These are phyloP conservation scores for Lithocarpus polystachyus DNA, from an alignment of 306 rosid genomes.

Conservation along the genomic window DNA sequence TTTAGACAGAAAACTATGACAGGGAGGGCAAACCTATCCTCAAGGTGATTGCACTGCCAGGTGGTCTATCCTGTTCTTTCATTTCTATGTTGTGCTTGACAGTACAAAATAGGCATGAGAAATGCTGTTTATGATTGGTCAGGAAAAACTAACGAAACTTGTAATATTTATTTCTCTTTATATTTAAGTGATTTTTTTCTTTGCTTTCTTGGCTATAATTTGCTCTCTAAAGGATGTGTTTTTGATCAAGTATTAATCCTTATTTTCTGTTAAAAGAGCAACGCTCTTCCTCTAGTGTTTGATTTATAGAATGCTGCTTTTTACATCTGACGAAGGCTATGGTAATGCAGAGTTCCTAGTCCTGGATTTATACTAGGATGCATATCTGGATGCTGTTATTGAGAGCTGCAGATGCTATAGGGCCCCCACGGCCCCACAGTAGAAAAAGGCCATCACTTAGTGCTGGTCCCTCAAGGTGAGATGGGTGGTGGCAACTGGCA, in stretches of 20 bases:
- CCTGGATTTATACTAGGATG: no score
- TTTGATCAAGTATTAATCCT: not conserved
- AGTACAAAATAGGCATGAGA: not conserved
- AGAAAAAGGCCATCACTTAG: no score
- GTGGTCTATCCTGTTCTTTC: not conserved
- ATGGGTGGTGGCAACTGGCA: no score
- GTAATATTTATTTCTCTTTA: not conserved
- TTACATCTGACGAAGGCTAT: no score
- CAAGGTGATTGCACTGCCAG: not conserved
- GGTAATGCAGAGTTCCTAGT: no score
- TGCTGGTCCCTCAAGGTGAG: no score
- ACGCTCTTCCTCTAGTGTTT: not conserved
- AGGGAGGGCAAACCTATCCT: not conserved
- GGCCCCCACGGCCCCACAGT: no score
- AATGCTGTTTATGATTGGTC: not conserved
- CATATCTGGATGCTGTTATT: no score
- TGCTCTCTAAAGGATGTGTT: not conserved
- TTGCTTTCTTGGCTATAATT: not conserved
- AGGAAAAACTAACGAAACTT: not conserved
- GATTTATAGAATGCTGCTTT: not conserved
- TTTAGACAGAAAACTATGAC: not conserved
- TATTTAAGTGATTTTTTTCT: not conserved
- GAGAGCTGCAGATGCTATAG: no score
- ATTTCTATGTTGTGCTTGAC: no score
- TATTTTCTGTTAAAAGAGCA: not conserved